Evolutionary conservation across 164 flowering plant genomes (phyloP).

Genomic region (Nelumbo lutea): DNA sequence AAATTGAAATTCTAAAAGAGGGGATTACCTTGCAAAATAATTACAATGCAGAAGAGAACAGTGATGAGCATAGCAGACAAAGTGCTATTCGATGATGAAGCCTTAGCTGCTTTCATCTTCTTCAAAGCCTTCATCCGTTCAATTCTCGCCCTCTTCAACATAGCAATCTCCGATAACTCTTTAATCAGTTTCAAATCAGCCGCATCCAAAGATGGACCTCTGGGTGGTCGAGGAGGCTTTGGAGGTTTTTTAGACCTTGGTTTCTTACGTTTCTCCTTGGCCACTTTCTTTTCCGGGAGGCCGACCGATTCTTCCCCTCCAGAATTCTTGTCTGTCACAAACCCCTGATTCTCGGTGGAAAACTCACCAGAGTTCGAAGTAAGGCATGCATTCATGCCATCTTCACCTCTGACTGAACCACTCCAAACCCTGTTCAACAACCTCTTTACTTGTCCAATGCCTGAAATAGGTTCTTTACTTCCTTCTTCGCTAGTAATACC

Average conservation of each 20-base stretch:
- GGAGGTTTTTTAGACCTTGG: constrained; percentile 43
- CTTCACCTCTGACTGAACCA: constrained; percentile 27
- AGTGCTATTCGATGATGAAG: constrained; percentile 38
- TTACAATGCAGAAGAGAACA: constrained; percentile 51
- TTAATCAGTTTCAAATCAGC: constrained; percentile 60
- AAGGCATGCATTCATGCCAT: constrained; percentile 13
- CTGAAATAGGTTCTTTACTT: constrained; percentile 8
- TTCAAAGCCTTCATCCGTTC: constrained; percentile 63
- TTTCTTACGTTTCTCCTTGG: constrained; percentile 46
- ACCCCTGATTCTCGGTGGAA: constrained; percentile 18
- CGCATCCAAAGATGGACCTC: constrained; percentile 58
- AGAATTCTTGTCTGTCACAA: constrained; percentile 5
- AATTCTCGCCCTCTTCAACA: constrained; percentile 63
- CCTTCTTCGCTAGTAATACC: constrained; percentile 21
- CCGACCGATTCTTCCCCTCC: constrained; percentile 16
- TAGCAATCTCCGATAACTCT: constrained; percentile 64
- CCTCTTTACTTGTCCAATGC: constrained; percentile 14
- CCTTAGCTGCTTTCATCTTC: constrained; percentile 59
- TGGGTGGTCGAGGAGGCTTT: constrained; percentile 73
- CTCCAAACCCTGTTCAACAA: constrained; percentile 23
- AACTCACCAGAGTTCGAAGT: constrained; percentile 12
- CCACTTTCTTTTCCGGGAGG: constrained; percentile 24
- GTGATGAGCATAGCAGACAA: constrained; percentile 56
- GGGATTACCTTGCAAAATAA: constrained; percentile 62
- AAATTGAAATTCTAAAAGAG: not conserved